phyloP scores from a whole-genome alignment of 768 basidiomycete genomes.

The Trametes gibbosa region DNA sequence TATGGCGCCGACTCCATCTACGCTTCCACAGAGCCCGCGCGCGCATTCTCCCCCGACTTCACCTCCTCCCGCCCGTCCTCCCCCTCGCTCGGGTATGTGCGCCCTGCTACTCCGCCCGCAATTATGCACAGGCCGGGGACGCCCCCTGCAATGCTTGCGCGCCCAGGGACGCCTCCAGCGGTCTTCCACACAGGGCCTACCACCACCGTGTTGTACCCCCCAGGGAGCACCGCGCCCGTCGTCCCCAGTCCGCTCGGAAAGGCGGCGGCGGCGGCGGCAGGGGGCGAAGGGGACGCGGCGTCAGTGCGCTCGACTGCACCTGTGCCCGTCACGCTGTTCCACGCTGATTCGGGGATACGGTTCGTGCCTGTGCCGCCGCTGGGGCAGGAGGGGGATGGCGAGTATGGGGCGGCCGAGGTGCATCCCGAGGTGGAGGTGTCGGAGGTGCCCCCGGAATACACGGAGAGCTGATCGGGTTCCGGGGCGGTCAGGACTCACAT shows the following conservation, averaged over 20 bases:
- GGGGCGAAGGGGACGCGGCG: not conserved
- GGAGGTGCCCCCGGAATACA: constrained; percentile 12
- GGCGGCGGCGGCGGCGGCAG: not conserved
- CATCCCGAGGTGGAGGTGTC: not conserved
- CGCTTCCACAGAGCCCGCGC: not conserved
- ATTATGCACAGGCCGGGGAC: not conserved
- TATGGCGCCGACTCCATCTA: not conserved
- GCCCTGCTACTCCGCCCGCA: not conserved
- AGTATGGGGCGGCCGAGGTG: no score
- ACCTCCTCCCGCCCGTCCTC: no score
- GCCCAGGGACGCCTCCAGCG: not conserved
- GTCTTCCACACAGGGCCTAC: no score
- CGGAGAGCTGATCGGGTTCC: not conserved
- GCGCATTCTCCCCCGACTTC: not conserved
- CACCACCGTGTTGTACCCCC: no score
- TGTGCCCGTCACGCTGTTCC: not conserved
- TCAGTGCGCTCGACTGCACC: not conserved
- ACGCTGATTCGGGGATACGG: constrained; percentile 8
- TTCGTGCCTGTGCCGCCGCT: not conserved
- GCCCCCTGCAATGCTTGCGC: not conserved
- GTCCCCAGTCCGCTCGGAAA: not conserved
- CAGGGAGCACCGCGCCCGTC: not conserved
- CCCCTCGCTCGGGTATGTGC: not conserved
- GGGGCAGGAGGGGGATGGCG: not conserved
- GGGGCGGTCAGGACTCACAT: no score